A percentile compares a stretch with the other conserved stretches of the same genome.
These are phyloP conservation scores for Sphagnum fallax DNA, from an alignment of 228 moss, liverwort and hornwort genomes.

Conservation along the genomic window DNA sequence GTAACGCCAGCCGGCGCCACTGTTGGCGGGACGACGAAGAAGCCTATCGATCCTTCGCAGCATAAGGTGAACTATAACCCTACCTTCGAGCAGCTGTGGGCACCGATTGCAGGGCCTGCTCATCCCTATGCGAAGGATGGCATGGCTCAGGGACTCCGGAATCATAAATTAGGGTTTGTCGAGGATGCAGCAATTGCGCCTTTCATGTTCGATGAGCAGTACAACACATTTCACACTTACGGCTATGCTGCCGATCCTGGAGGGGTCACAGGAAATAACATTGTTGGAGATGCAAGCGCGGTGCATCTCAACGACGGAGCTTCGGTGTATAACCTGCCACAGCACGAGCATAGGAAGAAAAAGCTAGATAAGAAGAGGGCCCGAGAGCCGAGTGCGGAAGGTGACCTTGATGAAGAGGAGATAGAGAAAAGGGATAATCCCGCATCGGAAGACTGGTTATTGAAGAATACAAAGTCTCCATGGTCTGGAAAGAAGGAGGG, in stretches of 20 bases:
- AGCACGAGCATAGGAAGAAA: slow-evolving; percentile 81
- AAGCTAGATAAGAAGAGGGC: slow-evolving; percentile 54
- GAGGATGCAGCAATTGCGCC: slow-evolving; percentile 87
- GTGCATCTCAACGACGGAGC: slow-evolving; percentile 50
- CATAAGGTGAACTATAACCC: slow-evolving; percentile 80
- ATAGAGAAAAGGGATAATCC: slow-evolving; percentile 61
- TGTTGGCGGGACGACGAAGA: slow-evolving; percentile 10
- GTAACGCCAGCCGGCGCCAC: slow-evolving; percentile 14
- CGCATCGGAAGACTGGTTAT: slow-evolving; percentile 69
- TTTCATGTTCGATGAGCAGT: slow-evolving; percentile 95
- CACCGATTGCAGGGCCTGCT: slow-evolving; percentile 87
- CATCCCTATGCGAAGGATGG: slow-evolving; percentile 90
- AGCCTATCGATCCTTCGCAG: slow-evolving; percentile 79
- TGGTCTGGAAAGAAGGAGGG: slow-evolving; percentile 82
- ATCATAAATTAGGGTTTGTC: slow-evolving; percentile 90
- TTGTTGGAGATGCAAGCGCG: slow-evolving; percentile 65
- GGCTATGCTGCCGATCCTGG: slow-evolving; percentile 91
- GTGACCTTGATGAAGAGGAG: slow-evolving; percentile 35
- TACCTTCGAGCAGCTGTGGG: slow-evolving; percentile 94
- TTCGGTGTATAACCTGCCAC: slow-evolving; percentile 82
- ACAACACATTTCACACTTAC: slow-evolving; percentile 85
- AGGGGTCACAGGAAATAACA: slow-evolving; percentile 45
- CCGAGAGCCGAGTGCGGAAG: slow-evolving; percentile 31
- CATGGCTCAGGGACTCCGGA: slow-evolving; percentile 76
- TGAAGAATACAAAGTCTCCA: slow-evolving; percentile 81